A percentile compares a stretch with the other conserved stretches of the same genome.
phyloP scores from a whole-genome alignment of 352 stramenopile species.

The Peronospora belbahrii region DNA sequence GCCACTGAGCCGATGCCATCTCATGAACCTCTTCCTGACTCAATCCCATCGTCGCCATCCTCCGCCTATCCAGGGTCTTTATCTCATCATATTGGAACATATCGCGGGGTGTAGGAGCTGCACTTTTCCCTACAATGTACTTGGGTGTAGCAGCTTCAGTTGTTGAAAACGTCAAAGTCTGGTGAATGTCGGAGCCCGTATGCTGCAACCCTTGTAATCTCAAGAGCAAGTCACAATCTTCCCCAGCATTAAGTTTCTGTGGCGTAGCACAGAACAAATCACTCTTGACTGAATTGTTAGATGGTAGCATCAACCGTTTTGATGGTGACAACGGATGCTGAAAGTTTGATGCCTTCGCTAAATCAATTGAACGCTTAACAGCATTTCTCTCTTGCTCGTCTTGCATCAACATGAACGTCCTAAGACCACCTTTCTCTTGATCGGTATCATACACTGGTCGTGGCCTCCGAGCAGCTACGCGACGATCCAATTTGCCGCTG shows the following conservation, averaged over 20 bases:
- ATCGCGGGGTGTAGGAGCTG: constrained; percentile 2
- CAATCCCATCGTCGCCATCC: constrained; percentile 20
- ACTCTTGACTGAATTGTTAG: constrained; percentile 7
- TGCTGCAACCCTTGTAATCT: constrained; percentile 14
- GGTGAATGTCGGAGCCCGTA: constrained; percentile 13
- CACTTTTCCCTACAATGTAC: not conserved
- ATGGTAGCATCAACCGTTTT: not conserved
- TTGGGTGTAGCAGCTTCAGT: constrained; percentile 15
- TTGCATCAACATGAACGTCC: constrained; percentile 29
- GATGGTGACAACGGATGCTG: constrained; percentile 9
- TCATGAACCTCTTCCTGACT: constrained; percentile 20
- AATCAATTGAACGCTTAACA: constrained; percentile 11
- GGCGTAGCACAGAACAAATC: constrained; percentile 9
- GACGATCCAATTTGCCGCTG: constrained; percentile 6
- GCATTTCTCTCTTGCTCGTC: constrained; percentile 18
- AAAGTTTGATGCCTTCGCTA: constrained; percentile 6
- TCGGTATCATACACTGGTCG: constrained; percentile 4
- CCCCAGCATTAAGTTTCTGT: constrained; percentile 20
- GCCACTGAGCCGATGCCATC: constrained; percentile 14
- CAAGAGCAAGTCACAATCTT: constrained; percentile 34
- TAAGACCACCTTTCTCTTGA: constrained; percentile 37
- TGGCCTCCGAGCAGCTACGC: constrained; percentile 1
- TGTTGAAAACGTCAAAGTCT: constrained; percentile 17
- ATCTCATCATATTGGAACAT: constrained; percentile 18
- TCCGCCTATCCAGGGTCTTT: constrained; percentile 27